Conservation (phyloP, 306 rosid species). For the Lathyrus aphaca region DNA sequence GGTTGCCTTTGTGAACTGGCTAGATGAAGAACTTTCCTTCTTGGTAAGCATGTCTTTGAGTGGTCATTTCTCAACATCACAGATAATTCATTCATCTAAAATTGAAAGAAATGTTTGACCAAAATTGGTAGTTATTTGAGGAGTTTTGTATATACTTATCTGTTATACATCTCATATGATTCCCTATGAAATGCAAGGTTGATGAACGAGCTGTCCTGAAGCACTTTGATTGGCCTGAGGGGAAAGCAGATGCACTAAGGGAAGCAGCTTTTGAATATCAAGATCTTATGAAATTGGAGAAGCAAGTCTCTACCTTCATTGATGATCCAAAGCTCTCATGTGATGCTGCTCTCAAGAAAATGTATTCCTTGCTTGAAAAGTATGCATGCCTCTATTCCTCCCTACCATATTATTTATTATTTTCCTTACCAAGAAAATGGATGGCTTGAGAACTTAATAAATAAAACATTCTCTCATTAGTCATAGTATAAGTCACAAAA, state of each 20-base stretch:
- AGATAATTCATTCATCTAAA: not conserved
- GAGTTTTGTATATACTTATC: too few relatives aligned
- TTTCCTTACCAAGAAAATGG: constrained; percentile 14
- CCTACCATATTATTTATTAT: constrained; percentile 28
- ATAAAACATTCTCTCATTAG: not conserved
- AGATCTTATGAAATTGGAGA: constrained; percentile 89
- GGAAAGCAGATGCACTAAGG: constrained; percentile 97
- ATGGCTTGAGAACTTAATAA: not conserved
- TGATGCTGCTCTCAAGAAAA: constrained; percentile 90
- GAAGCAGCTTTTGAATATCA: constrained; percentile 98
- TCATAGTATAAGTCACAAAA: constrained; percentile 7
- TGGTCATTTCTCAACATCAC: not conserved
- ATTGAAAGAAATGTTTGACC: not conserved
- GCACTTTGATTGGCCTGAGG: constrained; percentile 99
- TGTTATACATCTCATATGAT: constrained; percentile 25
- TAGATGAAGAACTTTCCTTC: constrained; percentile 79
- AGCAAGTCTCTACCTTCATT: constrained; percentile 70
- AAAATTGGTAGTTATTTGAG: too few relatives aligned
- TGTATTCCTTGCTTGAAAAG: constrained; percentile 98
- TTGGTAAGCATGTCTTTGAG: constrained; percentile 37
- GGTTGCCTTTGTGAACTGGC: constrained; percentile 96
- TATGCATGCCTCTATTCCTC: constrained; percentile 57
- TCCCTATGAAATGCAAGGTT: constrained; percentile 55
- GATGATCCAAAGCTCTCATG: constrained; percentile 87
- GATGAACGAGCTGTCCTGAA: constrained; percentile 98